Evolutionary conservation across 1,284 basidiomycete genomes (phyloP), one percentile per base, ranked within the genome.

Genomic region (Cutaneotrichosporon sp.): DNA sequence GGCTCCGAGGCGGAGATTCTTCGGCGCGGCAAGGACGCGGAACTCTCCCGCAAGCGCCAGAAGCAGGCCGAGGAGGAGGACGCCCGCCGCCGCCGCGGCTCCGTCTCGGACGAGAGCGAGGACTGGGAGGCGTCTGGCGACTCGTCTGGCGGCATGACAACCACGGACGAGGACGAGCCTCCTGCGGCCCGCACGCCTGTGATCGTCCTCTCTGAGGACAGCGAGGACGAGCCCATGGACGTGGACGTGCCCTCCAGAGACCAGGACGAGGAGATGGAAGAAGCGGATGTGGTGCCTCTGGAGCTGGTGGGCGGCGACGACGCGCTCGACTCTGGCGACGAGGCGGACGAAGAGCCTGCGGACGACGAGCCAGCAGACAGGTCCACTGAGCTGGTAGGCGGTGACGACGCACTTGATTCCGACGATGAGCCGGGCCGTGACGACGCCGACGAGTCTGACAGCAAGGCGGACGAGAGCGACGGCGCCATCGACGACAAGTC

Each of bases 141-240:
- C 51, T 47, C 55, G 27, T 18, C 49, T 6, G 20, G 27, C 49
- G 29, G 13, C 2, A 24, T 54, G 18, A 27, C 49, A 1, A 22
- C 22, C 18, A n/a, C n/a, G n/a, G 38, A 54, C 20, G 42, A 51
- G 10, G 60, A 49, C 16, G 59, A 61, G 43, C 38, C 38, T 42
- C 3, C 4, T 56, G 13, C 10, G 33, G 33, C 2, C 13, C 43
- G 24, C 1, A 6, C 13, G 56, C 33, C 10, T 52, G 29, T 2
- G 46, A 49, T 9, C 42, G 33, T n/a, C 16, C 18, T 8, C 18
- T 14, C 16, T 42, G 38, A 18, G 16, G 38, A 14, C 6, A 45
- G 47, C 33, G 43, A 18, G 13, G 27, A 31, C 46, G 50, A 29
- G 29, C n/a, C 11, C 31, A 43, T 22, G 25, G 33, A 29, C 38